Percentiles rank a stretch among this genome's conserved stretches.
Conservation (phyloP, 306 rosid genomes). For the Urtica urens region DNA sequence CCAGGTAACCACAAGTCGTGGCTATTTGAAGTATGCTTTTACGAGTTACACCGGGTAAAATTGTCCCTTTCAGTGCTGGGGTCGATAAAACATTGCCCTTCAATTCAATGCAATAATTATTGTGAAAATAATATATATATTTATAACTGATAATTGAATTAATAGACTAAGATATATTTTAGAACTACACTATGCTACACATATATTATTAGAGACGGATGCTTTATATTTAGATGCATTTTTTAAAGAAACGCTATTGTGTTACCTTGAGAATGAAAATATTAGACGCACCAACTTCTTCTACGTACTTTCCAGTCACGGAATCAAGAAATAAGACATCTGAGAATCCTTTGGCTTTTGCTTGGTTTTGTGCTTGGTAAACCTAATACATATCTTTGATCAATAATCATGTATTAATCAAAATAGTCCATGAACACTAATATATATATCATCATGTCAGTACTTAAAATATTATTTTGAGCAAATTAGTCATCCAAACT, state of each 20-base stretch:
- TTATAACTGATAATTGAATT: too few relatives aligned
- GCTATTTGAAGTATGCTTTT: constrained; percentile 38
- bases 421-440: too few relatives aligned
- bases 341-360: constrained; percentile 38
- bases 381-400: too few relatives aligned
- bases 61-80: constrained; percentile 30
- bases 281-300: constrained; percentile 35
- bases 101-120: too few relatives aligned
- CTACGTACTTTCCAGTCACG: constrained; percentile 31
- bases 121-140: too few relatives aligned
- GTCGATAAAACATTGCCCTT: constrained; percentile 38
- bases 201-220: background rate
- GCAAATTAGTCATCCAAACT: too few relatives aligned
- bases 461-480: too few relatives aligned
- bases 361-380: constrained; percentile 23
- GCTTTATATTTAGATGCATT: too few relatives aligned
- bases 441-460: too few relatives aligned
- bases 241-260: too few relatives aligned
- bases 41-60: constrained; percentile 54
- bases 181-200: background rate
- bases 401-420: too few relatives aligned
- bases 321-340: constrained; percentile 49
- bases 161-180: too few relatives aligned
- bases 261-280: constrained; percentile 48
- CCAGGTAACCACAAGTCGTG: constrained; percentile 34